These are phyloP conservation scores for Talaromyces liani DNA, from an alignment of 495 filamentous ascomycete genomes.

Conservation along the genomic window DNA sequence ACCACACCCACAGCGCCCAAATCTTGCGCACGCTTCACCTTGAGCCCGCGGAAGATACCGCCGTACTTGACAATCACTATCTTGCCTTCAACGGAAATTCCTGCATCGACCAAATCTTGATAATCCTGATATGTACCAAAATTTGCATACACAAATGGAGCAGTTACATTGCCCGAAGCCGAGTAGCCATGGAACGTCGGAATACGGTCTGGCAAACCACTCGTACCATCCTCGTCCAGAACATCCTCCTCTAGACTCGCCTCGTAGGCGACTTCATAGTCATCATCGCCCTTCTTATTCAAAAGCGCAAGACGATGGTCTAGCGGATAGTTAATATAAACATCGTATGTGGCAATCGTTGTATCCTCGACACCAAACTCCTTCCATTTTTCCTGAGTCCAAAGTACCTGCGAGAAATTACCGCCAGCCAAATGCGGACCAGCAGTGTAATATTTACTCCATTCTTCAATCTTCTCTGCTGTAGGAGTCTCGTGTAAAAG, in stretches of 20 bases:
- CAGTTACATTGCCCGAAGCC: conserved; percentile 84
- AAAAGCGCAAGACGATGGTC: conserved; percentile 73
- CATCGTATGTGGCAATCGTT: conserved; percentile 72
- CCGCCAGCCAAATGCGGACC: conserved; percentile 85
- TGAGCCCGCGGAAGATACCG: conserved; percentile 78
- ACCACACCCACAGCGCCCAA: conserved; percentile 83
- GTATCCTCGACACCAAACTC: conserved; percentile 71
- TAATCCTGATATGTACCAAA: conserved; percentile 83
- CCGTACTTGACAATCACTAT: conserved; percentile 87
- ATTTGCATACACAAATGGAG: conserved; percentile 75
- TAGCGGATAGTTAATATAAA: conserved; percentile 84
- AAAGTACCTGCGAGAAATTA: conserved; percentile 78
- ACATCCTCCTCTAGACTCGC: conserved; percentile 79
- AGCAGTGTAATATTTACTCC: conserved; percentile 85
- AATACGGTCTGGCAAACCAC: conserved; percentile 60
- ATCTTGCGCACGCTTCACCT: conserved; percentile 88
- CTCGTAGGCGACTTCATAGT: conserved; percentile 58
- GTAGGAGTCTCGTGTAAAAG: conserved; percentile 68
- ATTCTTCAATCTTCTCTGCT: conserved; percentile 61
- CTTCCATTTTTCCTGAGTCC: conserved; percentile 80
- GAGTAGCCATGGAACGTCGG: conserved; percentile 97
- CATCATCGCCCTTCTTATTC: conserved; percentile 38
- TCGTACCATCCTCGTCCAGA: conserved; percentile 77
- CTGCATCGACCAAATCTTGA: conserved; percentile 70
- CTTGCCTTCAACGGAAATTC: conserved; percentile 72